Evolutionary conservation across 345 rosid genomes (phyloP).

Genomic region (Bretschneidera sinensis): DNA sequence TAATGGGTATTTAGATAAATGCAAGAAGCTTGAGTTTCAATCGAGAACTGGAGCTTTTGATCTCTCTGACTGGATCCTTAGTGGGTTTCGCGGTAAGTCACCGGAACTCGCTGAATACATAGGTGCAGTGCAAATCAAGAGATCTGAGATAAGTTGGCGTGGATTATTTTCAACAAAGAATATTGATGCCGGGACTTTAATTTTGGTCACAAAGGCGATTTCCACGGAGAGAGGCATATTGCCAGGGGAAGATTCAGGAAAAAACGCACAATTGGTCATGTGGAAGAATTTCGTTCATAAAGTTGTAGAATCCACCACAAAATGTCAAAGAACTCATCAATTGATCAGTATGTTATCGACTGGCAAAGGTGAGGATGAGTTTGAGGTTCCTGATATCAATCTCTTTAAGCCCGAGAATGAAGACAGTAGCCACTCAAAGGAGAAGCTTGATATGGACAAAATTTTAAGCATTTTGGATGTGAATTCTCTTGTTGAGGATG

Average conservation of each 20-base stretch:
- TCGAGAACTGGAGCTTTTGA: constrained; percentile 76
- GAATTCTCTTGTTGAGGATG: constrained; percentile 80
- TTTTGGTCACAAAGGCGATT: constrained; percentile 66
- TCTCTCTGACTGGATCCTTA: constrained; percentile 73
- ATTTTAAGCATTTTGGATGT: constrained; percentile 76
- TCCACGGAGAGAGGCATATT: constrained; percentile 76
- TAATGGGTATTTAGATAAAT: constrained; percentile 55
- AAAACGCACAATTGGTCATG: constrained; percentile 68
- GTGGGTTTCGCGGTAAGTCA: constrained; percentile 49
- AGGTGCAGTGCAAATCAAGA: constrained; percentile 49
- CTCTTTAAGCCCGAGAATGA: constrained; percentile 53
- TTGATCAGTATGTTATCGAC: constrained; percentile 46
- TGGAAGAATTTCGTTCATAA: constrained; percentile 71
- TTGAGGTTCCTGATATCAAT: constrained; percentile 54
- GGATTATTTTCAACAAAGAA: constrained; percentile 74
- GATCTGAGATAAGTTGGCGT: constrained; percentile 70
- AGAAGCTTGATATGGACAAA: constrained; percentile 34
- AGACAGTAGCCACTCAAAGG: constrained; percentile 11
- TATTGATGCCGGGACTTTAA: constrained; percentile 50
- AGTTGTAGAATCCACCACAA: constrained; percentile 40
- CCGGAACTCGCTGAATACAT: constrained; percentile 79
- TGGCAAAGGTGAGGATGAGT: constrained; percentile 52
- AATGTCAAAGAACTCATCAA: constrained; percentile 35
- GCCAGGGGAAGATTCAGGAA: constrained; percentile 41
- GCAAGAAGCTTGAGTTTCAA: constrained; percentile 66